Evolutionary conservation across 75 land plant species (phyloP).

Genomic region (Pinus albicaulis): DNA sequence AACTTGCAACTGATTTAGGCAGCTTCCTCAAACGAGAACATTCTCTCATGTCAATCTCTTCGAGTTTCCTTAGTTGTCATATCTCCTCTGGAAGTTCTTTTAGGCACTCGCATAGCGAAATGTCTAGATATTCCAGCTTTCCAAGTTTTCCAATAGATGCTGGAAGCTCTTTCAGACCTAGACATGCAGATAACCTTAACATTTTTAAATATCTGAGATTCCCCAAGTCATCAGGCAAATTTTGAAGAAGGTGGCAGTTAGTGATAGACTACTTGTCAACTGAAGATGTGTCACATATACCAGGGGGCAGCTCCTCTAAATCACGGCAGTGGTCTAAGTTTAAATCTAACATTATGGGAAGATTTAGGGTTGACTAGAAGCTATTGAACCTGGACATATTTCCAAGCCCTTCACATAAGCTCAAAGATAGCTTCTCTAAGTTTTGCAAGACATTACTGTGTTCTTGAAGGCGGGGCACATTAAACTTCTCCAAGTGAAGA

Average conservation of each 20-base stretch:
- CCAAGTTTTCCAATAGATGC: slow-evolving; percentile 27
- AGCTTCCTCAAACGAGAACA: slow-evolving; percentile 36
- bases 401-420: slow-evolving; percentile 34
- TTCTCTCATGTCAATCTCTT: slow-evolving; percentile 73
- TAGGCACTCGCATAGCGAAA: slow-evolving; percentile 50
- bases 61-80: slow-evolving; percentile 24
- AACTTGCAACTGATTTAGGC: slow-evolving; percentile 18
- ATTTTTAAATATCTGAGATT: slow-evolving; percentile 27
- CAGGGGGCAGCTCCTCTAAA: slow-evolving; percentile 35
- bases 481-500: slow-evolving; percentile 53
- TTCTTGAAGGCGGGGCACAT: slow-evolving; percentile 20
- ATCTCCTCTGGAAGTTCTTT: slow-evolving; percentile 44
- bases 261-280: slow-evolving; percentile 38
- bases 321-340: slow-evolving; percentile 51
- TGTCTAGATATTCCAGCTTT: slow-evolving; percentile 42
- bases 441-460: background rate
- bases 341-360: slow-evolving; percentile 49
- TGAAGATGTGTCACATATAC: slow-evolving; percentile 18
- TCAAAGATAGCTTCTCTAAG: slow-evolving; percentile 40
- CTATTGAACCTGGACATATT: background rate
- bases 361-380: slow-evolving; percentile 12
- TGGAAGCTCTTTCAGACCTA: slow-evolving; percentile 41
- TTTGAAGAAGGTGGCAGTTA: slow-evolving; percentile 40
- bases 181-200: slow-evolving; percentile 50
- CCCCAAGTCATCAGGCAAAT: slow-evolving; percentile 49